Percentiles rank a stretch among this genome's conserved stretches.
Evolutionary conservation across 192 early-diverging fungal species (phyloP).

Genomic region (Gonapodya sp.): DNA sequence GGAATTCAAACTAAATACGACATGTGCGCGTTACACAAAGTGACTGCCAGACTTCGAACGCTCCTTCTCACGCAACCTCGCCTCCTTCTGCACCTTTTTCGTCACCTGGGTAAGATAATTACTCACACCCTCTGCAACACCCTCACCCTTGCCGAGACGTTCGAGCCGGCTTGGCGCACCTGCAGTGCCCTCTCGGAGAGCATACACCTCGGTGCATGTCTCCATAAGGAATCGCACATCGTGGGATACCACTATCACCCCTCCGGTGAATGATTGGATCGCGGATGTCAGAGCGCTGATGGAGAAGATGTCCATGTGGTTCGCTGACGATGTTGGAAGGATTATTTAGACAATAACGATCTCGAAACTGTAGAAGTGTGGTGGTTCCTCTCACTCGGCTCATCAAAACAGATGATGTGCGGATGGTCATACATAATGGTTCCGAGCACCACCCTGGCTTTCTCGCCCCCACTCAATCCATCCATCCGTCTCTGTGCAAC

Average conservation of each 20-base stretch:
- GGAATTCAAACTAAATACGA: no score
- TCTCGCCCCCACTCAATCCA: slow-evolving; percentile 73
- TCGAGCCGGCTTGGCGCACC: neutral
- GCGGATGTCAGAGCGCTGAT: slow-evolving; percentile 64
- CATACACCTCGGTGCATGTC: slow-evolving; percentile 34
- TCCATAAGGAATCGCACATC: slow-evolving; percentile 75
- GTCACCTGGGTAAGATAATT: neutral
- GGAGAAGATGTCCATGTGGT: slow-evolving; percentile 45
- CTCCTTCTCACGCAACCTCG: neutral
- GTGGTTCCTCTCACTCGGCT: slow-evolving; percentile 20
- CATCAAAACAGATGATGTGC: slow-evolving; percentile 65
- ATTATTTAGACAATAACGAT: no score
- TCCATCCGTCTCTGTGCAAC: slow-evolving; percentile 48
- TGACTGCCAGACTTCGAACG: neutral
- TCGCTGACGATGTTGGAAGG: no score
- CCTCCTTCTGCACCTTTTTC: neutral
- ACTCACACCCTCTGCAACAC: neutral
- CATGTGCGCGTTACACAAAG: no score
- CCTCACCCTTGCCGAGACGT: neutral
- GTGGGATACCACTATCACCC: slow-evolving; percentile 75
- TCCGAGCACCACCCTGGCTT: slow-evolving; percentile 66
- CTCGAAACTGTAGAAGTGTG: no score
- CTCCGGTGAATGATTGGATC: slow-evolving; percentile 60
- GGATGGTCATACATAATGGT: slow-evolving; percentile 48
- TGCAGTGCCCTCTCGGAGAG: neutral